These are phyloP conservation scores for Iris macrosiphon DNA, from an alignment of 106 monocot genomes.

Conservation along the genomic window DNA sequence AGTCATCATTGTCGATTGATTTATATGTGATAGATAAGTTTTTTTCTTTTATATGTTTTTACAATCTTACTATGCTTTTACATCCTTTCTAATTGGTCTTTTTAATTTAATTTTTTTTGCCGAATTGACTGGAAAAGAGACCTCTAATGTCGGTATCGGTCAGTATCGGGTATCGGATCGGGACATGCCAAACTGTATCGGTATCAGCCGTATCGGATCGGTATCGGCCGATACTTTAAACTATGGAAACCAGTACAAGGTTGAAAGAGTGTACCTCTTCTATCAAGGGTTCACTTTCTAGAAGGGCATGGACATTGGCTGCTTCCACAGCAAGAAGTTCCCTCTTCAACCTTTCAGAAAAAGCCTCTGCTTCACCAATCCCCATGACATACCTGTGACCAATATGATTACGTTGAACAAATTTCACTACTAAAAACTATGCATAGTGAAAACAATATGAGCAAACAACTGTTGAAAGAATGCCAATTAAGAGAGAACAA, in stretches of 20 bases:
- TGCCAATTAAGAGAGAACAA: not conserved
- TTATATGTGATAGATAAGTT: too few relatives aligned
- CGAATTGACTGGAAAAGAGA: too few relatives aligned
- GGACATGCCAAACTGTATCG: too few relatives aligned
- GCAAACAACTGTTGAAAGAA: not conserved
- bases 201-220: too few relatives aligned
- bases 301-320: slow-evolving; percentile 89
- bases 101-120: too few relatives aligned
- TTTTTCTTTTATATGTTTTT: too few relatives aligned
- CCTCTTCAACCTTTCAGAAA: slow-evolving; percentile 92
- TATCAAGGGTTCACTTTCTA: slow-evolving; percentile 89
- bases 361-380: slow-evolving; percentile 99
- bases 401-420: not conserved
- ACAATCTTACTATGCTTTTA: too few relatives aligned
- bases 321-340: slow-evolving; percentile 97
- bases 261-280: slow-evolving; percentile 52
- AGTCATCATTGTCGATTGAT: too few relatives aligned
- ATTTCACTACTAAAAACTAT: not conserved
- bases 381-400: slow-evolving; percentile 92
- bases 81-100: too few relatives aligned
- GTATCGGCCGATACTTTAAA: too few relatives aligned
- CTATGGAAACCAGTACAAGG: not conserved
- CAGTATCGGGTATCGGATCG: too few relatives aligned
- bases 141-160: too few relatives aligned
- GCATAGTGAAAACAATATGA: not conserved